Conservation (phyloP, 768 basidiomycete genomes). For the Mycena kentingensis region DNA sequence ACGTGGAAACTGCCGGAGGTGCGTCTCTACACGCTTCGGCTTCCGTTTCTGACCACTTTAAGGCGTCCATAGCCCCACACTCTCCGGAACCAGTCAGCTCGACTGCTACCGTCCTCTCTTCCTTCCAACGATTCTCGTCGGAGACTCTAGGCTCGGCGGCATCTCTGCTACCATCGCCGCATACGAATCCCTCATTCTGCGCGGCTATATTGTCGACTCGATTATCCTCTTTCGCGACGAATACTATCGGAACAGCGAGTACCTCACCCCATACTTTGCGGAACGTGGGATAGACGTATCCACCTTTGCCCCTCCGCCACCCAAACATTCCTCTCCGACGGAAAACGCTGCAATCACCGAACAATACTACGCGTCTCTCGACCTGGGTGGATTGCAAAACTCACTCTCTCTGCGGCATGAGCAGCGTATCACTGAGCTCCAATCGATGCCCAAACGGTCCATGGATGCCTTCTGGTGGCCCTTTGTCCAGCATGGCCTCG, state of each 20-base stretch:
- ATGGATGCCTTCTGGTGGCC: slow-evolving; percentile 93
- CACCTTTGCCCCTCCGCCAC: slow-evolving; percentile 61
- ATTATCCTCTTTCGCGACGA: slow-evolving; percentile 82
- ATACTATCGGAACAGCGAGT: slow-evolving; percentile 88
- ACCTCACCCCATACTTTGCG: slow-evolving; percentile 75
- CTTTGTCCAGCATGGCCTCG: slow-evolving; percentile 86
- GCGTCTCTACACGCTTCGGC: slow-evolving; percentile 29
- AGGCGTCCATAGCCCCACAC: slow-evolving; percentile 92
- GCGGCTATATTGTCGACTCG: slow-evolving; percentile 87
- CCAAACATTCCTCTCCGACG: slow-evolving; percentile 39
- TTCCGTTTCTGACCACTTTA: slow-evolving; percentile 10
- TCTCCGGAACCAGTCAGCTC: slow-evolving; percentile 80
- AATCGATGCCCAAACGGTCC: slow-evolving; percentile 77
- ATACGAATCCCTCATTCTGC: slow-evolving; percentile 87
- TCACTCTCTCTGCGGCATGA: slow-evolving; percentile 67
- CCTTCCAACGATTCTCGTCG: slow-evolving; percentile 85
- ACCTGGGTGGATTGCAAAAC: slow-evolving; percentile 48
- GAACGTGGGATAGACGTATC: slow-evolving; percentile 64
- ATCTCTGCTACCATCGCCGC: slow-evolving; percentile 90
- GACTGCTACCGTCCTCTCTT: slow-evolving; percentile 86
- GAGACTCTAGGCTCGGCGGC: slow-evolving; percentile 87
- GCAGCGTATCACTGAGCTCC: slow-evolving; percentile 68
- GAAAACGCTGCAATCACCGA: slow-evolving; percentile 59
- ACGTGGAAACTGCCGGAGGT: slow-evolving; percentile 97
- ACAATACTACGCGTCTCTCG: slow-evolving; percentile 66